A percentile compares a stretch with the other conserved stretches of the same genome.
phyloP scores from a whole-genome alignment of 164 flowering plant genomes.

The Warburgia ugandensis region DNA sequence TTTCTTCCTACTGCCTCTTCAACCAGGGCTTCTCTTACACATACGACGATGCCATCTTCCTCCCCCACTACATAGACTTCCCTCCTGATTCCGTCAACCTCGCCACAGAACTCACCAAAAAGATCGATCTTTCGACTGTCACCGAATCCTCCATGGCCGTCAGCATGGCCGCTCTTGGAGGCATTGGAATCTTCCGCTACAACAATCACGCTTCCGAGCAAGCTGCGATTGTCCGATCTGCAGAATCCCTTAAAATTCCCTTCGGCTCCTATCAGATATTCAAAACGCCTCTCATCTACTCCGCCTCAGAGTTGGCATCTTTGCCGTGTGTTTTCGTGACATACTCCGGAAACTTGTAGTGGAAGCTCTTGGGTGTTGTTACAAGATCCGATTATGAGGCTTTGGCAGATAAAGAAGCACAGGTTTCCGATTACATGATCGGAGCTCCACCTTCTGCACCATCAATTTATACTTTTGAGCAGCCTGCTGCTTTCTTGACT shows the following conservation, averaged over 20 bases:
- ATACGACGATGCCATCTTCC: slow-evolving; percentile 91
- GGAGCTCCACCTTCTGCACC: slow-evolving; percentile 21
- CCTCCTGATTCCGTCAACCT: slow-evolving; percentile 68
- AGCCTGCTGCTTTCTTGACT: slow-evolving; percentile 38
- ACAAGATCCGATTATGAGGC: slow-evolving; percentile 41
- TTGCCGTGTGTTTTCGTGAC: slow-evolving; percentile 51
- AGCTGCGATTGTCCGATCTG: slow-evolving; percentile 41
- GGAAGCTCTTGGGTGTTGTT: slow-evolving; percentile 53
- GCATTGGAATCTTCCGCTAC: slow-evolving; percentile 74
- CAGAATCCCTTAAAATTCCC: slow-evolving; percentile 61
- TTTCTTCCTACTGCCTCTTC: slow-evolving; percentile 56
- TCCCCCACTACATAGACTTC: slow-evolving; percentile 87
- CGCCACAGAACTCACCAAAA: slow-evolving; percentile 52
- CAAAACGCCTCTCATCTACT: slow-evolving; percentile 34
- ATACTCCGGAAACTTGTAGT: slow-evolving; percentile 31
- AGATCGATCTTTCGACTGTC: slow-evolving; percentile 62
- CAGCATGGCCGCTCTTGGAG: slow-evolving; percentile 85
- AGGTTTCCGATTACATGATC: slow-evolving; percentile 39
- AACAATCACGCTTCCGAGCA: slow-evolving; percentile 48
- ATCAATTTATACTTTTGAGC: slow-evolving; percentile 37
- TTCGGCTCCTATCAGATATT: slow-evolving; percentile 39
- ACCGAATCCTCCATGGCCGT: slow-evolving; percentile 83
- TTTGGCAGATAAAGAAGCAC: slow-evolving; percentile 25
- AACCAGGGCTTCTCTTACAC: slow-evolving; percentile 77
- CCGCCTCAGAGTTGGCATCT: slow-evolving; percentile 29